Percentiles rank a stretch among this genome's conserved stretches.
Evolutionary conservation across 2,329 filamentous ascomycete genomes (phyloP).

Genomic region (Coniochaeta sp.): DNA sequence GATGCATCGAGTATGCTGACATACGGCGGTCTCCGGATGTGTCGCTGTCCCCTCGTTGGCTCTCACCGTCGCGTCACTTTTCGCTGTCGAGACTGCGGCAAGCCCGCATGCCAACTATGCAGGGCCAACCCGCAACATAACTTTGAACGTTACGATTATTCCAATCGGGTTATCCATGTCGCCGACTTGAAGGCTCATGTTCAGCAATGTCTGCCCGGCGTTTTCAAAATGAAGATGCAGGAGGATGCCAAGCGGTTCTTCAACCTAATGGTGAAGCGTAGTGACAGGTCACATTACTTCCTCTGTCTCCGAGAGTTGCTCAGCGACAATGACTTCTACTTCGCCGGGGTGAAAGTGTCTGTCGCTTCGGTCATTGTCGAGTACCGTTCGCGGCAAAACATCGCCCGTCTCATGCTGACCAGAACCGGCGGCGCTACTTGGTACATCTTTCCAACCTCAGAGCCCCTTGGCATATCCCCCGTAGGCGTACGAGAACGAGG

Average conservation of each 20-base stretch:
- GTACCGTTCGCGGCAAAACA: neutral
- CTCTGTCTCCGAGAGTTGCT: no score
- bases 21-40: neutral
- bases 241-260: no score
- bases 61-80: neutral
- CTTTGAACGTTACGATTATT: conserved; percentile 9
- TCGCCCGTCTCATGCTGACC: neutral
- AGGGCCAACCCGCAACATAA: conserved; percentile 29
- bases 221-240: neutral
- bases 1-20: neutral
- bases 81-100: conserved; percentile 25
- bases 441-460: neutral
- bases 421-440: neutral
- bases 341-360: neutral
- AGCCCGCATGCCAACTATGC: conserved; percentile 28
- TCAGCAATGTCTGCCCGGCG: neutral
- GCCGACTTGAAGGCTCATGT: neutral
- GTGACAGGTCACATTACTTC: no score
- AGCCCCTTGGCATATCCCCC: neutral
- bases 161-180: no score
- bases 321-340: neutral
- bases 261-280: no score
- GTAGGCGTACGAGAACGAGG: neutral
- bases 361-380: neutral
- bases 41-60: neutral